Percentiles rank a stretch among this genome's conserved stretches.
phyloP scores from a whole-genome alignment of 2,329 filamentous ascomycete species.

The Myotisia sp. region DNA sequence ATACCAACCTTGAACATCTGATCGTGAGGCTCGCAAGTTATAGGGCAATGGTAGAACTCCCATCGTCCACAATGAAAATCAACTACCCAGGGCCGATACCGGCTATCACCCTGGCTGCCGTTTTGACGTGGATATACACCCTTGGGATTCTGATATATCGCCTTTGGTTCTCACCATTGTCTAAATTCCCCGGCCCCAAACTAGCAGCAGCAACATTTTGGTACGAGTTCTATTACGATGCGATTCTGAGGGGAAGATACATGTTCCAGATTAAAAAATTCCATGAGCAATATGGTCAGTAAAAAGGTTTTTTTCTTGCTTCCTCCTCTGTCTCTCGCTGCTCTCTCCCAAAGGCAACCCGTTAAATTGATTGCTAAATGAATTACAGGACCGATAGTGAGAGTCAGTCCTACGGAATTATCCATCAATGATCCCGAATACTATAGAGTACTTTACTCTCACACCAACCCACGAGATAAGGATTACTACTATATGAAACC shows the following conservation, averaged over 20 bases:
- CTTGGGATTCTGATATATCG: constrained; percentile 12
- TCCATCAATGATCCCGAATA: constrained; percentile 16
- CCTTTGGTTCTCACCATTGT: constrained; percentile 16
- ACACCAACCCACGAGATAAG: constrained; percentile 14
- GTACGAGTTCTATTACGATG: constrained; percentile 20
- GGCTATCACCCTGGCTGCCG: too few species aligned
- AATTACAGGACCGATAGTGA: constrained; percentile 15
- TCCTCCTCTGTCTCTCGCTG: background rate
- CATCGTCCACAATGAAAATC: too few species aligned
- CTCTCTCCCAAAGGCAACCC: too few species aligned
- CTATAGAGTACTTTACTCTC: constrained; percentile 15
- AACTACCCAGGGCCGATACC: too few species aligned
- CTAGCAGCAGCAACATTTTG: constrained; percentile 15
- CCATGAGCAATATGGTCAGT: constrained; percentile 20
- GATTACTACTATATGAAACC: constrained; percentile 15
- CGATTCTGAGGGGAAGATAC: constrained; percentile 16
- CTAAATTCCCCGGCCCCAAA: constrained; percentile 17
- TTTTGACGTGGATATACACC: too few species aligned
- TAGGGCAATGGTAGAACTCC: too few species aligned
- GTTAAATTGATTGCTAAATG: too few species aligned
- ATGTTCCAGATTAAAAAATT: constrained; percentile 20
- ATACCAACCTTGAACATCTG: too few species aligned
- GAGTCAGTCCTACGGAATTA: constrained; percentile 17
- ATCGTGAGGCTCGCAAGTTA: too few species aligned
- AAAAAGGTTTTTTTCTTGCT: too few species aligned